A percentile compares a stretch with the other conserved stretches of the same genome.
phyloP scores from a whole-genome alignment of 2,329 filamentous ascomycete genomes.

The Podosphaera fusca region DNA sequence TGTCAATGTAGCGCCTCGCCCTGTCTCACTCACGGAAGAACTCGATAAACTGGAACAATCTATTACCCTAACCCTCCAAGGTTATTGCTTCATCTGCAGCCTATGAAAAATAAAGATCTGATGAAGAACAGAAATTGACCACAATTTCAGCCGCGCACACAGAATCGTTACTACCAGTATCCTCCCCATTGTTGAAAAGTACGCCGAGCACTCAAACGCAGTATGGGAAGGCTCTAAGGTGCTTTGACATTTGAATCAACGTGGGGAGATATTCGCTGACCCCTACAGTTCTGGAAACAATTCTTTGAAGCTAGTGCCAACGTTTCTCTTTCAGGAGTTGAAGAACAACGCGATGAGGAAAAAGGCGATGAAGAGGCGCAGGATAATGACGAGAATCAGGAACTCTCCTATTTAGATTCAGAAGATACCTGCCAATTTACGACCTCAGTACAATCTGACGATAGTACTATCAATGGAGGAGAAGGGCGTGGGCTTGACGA shows the following conservation, averaged over 20 bases:
- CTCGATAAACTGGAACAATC: constrained; percentile 89
- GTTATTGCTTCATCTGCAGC: constrained; percentile 20
- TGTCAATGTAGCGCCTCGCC: background rate
- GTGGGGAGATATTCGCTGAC: too few species aligned
- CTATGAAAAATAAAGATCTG: constrained; percentile 1
- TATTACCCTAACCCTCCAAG: constrained; percentile 87
- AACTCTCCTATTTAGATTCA: background rate
- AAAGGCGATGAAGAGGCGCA: background rate
- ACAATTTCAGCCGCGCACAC: constrained; percentile 93
- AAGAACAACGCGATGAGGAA: constrained; percentile 32
- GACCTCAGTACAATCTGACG: constrained; percentile 3
- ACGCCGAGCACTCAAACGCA: constrained; percentile 75
- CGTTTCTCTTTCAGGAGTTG: constrained; percentile 85
- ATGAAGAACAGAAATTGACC: constrained; percentile 59
- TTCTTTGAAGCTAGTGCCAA: constrained; percentile 98
- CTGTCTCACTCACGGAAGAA: constrained; percentile 61
- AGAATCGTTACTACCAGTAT: constrained; percentile 89
- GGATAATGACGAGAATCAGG: constrained; percentile 8
- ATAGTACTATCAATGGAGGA: constrained; percentile 11
- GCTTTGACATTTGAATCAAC: constrained; percentile 2
- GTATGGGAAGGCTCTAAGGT: constrained; percentile 97
- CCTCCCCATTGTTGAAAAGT: constrained; percentile 79
- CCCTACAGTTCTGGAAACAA: constrained; percentile 82
- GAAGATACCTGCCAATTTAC: too few species aligned
- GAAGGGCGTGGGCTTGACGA: constrained; percentile 14